phyloP scores from a whole-genome alignment of 306 rosid species.

The Rubus parviflorus region DNA sequence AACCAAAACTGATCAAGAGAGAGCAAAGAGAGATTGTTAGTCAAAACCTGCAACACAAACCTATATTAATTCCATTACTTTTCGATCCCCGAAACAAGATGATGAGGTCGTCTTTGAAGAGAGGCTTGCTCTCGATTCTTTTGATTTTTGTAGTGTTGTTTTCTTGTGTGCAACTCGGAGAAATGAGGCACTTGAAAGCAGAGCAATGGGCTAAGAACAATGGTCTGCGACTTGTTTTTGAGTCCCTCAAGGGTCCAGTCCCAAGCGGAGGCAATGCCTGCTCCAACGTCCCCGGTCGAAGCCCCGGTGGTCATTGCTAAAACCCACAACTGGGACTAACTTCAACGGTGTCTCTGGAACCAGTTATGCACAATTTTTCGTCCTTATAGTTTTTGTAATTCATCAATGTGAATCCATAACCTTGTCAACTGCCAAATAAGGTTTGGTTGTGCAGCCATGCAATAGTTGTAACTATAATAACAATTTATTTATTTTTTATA shows the following conservation, averaged over 20 bases:
- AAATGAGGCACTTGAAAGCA: constrained; percentile 40
- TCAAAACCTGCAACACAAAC: neutral
- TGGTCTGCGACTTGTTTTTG: constrained; percentile 36
- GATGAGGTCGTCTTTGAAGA: constrained; percentile 29
- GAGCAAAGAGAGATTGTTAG: neutral
- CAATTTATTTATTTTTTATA: neutral
- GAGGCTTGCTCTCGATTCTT: constrained; percentile 26
- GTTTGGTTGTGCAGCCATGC: neutral
- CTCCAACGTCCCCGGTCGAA: constrained; percentile 25
- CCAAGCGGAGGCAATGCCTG: constrained; percentile 38
- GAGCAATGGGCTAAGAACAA: constrained; percentile 36
- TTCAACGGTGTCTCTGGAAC: neutral
- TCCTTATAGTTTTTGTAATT: no score
- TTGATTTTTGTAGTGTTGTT: constrained; percentile 31
- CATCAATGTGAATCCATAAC: neutral
- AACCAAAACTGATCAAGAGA: neutral
- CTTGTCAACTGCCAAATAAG: neutral
- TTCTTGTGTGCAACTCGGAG: constrained; percentile 36
- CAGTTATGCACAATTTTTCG: no score
- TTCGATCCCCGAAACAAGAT: neutral
- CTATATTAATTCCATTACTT: neutral
- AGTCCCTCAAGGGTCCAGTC: constrained; percentile 35
- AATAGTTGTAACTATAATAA: neutral
- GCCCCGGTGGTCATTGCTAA: constrained; percentile 11
- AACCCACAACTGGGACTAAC: neutral